A percentile compares a stretch with the other conserved stretches of the same genome.
Evolutionary conservation across 2,329 filamentous ascomycete genomes (phyloP).

Genomic region (Fusarium avenaceum): DNA sequence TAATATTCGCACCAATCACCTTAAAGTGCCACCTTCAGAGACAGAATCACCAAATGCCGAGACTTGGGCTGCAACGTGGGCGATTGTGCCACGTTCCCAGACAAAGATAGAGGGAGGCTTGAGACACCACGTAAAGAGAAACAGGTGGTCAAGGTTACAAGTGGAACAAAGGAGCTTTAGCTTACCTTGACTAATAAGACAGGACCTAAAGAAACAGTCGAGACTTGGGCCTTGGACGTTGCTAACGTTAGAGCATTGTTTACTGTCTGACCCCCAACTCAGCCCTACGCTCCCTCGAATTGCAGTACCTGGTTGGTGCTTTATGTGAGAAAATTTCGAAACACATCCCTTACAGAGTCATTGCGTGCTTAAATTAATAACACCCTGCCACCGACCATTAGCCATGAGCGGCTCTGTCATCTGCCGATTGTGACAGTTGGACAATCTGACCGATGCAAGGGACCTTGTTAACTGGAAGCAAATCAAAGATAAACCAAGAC

Average conservation of each 20-base stretch:
- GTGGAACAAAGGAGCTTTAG: constrained; percentile 8
- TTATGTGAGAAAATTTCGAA: background rate
- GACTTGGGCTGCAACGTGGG: background rate
- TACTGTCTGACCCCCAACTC: constrained; percentile 1
- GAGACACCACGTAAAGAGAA: constrained; percentile 20
- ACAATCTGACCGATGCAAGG: constrained; percentile 1
- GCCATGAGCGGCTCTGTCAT: background rate
- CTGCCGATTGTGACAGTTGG: constrained; percentile 18
- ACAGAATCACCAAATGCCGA: background rate
- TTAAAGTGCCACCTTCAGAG: background rate
- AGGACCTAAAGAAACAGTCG: background rate
- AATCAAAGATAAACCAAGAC: background rate
- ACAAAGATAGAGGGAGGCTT: background rate
- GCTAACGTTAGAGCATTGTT: constrained; percentile 4
- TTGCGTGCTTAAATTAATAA: background rate
- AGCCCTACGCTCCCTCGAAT: constrained; percentile 25
- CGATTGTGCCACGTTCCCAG: background rate
- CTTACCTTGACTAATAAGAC: constrained; percentile 8
- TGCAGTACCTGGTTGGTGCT: constrained; percentile 11
- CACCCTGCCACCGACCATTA: background rate
- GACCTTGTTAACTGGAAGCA: constrained; percentile 3
- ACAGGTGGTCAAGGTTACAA: background rate
- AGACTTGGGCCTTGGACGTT: constrained; percentile 1
- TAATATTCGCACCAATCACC: background rate
- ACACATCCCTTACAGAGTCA: background rate